Evolutionary conservation across 1,139 yeast species (phyloP).

Genomic region (Kodamaea anthophila): DNA sequence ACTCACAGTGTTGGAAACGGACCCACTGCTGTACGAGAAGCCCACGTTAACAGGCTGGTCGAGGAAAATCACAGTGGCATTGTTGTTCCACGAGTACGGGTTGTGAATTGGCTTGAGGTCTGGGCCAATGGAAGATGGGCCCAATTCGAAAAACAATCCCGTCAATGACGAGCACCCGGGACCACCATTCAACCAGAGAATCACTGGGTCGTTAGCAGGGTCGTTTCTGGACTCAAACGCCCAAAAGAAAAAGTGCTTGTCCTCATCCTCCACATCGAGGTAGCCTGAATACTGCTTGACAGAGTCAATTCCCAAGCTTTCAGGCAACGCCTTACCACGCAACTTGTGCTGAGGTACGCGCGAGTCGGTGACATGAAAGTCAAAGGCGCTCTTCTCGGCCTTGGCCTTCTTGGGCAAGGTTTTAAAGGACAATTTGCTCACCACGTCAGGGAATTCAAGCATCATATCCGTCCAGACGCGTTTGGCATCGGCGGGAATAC

Average conservation of each 20-base stretch:
- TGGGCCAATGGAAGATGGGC: conserved; percentile 69
- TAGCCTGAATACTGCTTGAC: conserved; percentile 86
- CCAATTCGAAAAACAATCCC: conserved; percentile 88
- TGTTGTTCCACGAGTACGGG: conserved; percentile 81
- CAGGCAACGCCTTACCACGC: conserved; percentile 50
- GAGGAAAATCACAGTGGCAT: conserved; percentile 84
- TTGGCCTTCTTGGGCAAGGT: conserved; percentile 32
- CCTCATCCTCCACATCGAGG: conserved; percentile 68
- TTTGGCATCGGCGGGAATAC: conserved; percentile 44
- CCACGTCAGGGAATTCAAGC: conserved; percentile 47
- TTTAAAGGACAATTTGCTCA: conserved; percentile 48
- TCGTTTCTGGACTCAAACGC: conserved; percentile 87
- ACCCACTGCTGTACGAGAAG: conserved; percentile 65
- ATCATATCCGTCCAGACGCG: conserved; percentile 58
- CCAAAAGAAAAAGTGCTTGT: conserved; percentile 80
- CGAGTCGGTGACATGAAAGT: conserved; percentile 43
- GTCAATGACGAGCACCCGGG: conserved; percentile 90
- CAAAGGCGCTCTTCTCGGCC: conserved; percentile 41
- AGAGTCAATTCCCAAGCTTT: conserved; percentile 63
- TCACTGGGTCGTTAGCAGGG: conserved; percentile 77
- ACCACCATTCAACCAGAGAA: conserved; percentile 88
- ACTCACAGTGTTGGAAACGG: conserved; percentile 70
- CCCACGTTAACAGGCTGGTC: conserved; percentile 97
- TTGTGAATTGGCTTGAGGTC: conserved; percentile 67
- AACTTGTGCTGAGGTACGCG: conserved; percentile 51